Percentiles rank a stretch among this genome's conserved stretches.
Evolutionary conservation across 306 rosid species (phyloP).

Genomic region (Heteromeles arbutifolia): DNA sequence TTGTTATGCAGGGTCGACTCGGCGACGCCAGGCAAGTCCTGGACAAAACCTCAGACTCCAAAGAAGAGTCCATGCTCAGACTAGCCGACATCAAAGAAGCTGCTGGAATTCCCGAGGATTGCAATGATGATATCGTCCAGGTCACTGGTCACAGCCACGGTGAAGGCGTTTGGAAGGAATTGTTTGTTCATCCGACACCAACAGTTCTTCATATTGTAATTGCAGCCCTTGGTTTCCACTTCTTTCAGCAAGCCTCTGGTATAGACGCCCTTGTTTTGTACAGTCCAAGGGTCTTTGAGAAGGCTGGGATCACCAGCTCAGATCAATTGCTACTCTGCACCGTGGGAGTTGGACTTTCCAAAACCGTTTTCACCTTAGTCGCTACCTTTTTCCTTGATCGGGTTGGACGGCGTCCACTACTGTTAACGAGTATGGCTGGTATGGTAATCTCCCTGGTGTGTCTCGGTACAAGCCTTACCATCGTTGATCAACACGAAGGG

Average conservation of each 20-base stretch:
- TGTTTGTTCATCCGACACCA: constrained; percentile 40
- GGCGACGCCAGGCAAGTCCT: constrained; percentile 52
- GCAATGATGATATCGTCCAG: background rate
- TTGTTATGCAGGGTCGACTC: constrained; percentile 57
- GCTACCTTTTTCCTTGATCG: background rate
- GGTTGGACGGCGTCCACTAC: background rate
- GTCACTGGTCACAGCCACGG: background rate
- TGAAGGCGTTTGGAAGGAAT: background rate
- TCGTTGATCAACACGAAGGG: background rate
- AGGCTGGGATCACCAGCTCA: constrained; percentile 27
- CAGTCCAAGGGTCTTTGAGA: constrained; percentile 35
- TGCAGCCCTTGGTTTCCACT: constrained; percentile 36
- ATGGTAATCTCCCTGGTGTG: background rate
- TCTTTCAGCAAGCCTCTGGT: constrained; percentile 45
- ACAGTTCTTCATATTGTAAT: constrained; percentile 39
- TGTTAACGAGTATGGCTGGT: background rate
- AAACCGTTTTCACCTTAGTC: constrained; percentile 7
- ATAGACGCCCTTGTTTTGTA: constrained; percentile 48
- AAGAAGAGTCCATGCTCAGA: constrained; percentile 40
- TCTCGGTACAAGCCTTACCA: background rate
- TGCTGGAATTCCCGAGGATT: constrained; percentile 23
- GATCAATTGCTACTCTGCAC: constrained; percentile 20
- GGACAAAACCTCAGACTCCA: constrained; percentile 45
- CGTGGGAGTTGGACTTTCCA: constrained; percentile 22
- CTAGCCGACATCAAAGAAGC: constrained; percentile 51